These are phyloP conservation scores for Daldinia grandis DNA, from an alignment of 495 filamentous ascomycete species.

Conservation along the genomic window DNA sequence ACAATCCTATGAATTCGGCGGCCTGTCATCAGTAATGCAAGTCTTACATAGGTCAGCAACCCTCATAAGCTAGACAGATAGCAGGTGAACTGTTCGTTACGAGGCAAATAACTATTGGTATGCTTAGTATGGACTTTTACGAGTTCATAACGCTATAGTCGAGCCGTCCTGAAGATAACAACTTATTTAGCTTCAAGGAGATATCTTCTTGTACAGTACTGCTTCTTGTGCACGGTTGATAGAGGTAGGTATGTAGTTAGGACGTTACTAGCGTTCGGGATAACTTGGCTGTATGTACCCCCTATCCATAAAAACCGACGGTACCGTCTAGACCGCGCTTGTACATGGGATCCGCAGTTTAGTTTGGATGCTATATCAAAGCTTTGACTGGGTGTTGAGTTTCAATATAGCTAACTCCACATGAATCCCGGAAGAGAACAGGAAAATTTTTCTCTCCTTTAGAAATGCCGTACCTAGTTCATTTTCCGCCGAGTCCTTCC, in stretches of 20 bases:
- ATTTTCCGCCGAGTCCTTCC: constrained; percentile 16
- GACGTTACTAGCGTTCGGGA: background rate
- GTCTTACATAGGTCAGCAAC: background rate
- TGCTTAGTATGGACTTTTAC: background rate
- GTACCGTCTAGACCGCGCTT: background rate
- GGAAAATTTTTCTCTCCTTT: constrained; percentile 21
- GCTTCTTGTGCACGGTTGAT: background rate
- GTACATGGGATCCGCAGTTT: constrained; percentile 16
- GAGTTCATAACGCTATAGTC: too few relatives aligned
- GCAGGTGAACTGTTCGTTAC: too few relatives aligned
- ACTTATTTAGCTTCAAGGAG: background rate
- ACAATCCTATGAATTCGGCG: background rate
- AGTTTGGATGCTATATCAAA: constrained; percentile 14
- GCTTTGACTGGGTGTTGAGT: constrained; percentile 16
- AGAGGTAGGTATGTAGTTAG: too few relatives aligned
- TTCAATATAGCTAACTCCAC: constrained; percentile 21
- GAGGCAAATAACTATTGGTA: background rate
- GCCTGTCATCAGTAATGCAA: background rate
- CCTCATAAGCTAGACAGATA: background rate
- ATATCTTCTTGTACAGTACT: background rate
- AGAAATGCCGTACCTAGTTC: background rate
- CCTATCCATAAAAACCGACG: constrained; percentile 1
- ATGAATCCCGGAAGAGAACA: constrained; percentile 17
- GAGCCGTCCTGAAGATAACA: too few relatives aligned
- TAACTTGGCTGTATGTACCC: too few relatives aligned